Evolutionary conservation across 306 rosid species (phyloP).

Genomic region (Senna tora): DNA sequence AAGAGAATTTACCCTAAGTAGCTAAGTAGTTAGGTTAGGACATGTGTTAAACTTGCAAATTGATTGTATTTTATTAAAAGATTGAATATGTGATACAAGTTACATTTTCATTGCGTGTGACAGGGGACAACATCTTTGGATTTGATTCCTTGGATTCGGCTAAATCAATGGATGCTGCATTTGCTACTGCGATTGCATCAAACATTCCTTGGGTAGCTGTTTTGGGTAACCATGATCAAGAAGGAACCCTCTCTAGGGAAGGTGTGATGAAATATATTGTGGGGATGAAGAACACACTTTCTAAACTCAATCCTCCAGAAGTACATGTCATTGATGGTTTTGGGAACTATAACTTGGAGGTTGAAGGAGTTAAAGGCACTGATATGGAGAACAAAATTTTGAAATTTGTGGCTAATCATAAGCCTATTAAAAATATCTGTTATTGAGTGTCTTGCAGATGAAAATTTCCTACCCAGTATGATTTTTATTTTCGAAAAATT

Average conservation of each 20-base stretch:
- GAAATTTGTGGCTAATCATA: no score
- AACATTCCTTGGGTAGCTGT: constrained; percentile 82
- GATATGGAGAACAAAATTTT: constrained; percentile 68
- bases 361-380: constrained; percentile 69
- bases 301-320: constrained; percentile 66
- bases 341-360: constrained; percentile 79
- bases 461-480: no score
- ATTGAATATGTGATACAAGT: no score
- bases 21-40: neutral
- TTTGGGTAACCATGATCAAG: constrained; percentile 92
- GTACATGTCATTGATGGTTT: constrained; percentile 61
- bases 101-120: constrained; percentile 21
- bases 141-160: constrained; percentile 61
- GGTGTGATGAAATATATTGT: constrained; percentile 78
- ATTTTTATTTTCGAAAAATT: no score
- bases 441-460: no score
- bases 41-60: no score
- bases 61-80: no score
- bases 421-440: no score
- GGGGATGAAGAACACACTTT: constrained; percentile 62
- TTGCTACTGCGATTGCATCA: constrained; percentile 73
- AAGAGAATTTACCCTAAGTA: neutral
- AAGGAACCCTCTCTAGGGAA: constrained; percentile 80
- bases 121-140: constrained; percentile 80
- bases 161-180: constrained; percentile 68